Evolutionary conservation across 148 eudicot genomes (phyloP).

Genomic region (Spergularia bocconei): DNA sequence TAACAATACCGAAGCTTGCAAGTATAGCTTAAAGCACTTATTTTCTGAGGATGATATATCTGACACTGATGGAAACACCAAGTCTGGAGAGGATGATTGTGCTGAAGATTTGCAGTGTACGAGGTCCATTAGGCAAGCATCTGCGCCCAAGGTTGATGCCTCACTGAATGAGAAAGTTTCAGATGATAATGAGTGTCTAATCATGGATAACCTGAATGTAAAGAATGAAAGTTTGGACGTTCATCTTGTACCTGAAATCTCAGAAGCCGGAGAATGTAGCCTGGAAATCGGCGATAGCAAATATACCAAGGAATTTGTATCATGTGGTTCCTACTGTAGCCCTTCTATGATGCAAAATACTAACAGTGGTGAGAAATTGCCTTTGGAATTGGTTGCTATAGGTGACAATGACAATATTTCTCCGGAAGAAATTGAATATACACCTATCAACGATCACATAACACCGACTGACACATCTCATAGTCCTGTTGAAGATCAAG

Average conservation of each 20-base stretch:
- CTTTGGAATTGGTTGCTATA: background rate
- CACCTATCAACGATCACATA: background rate
- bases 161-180: conserved; percentile 4
- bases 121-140: background rate
- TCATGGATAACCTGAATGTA: background rate
- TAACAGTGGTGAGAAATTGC: background rate
- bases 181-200: background rate
- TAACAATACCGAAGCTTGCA: background rate
- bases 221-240: background rate
- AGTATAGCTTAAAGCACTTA: background rate
- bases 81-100: background rate
- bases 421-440: background rate
- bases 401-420: background rate
- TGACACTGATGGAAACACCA: background rate
- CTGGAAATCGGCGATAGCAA: background rate
- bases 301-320: background rate
- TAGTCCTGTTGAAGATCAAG: background rate
- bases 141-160: background rate
- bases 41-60: background rate
- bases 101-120: conserved; percentile 1
- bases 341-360: background rate
- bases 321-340: background rate
- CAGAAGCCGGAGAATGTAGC: background rate
- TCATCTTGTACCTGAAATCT: background rate
- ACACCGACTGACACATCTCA: background rate